Evolutionary conservation across 2,329 filamentous ascomycete genomes (phyloP), one percentile per base, ranked within the genome.

Genomic region (Nemania bipapillata): DNA sequence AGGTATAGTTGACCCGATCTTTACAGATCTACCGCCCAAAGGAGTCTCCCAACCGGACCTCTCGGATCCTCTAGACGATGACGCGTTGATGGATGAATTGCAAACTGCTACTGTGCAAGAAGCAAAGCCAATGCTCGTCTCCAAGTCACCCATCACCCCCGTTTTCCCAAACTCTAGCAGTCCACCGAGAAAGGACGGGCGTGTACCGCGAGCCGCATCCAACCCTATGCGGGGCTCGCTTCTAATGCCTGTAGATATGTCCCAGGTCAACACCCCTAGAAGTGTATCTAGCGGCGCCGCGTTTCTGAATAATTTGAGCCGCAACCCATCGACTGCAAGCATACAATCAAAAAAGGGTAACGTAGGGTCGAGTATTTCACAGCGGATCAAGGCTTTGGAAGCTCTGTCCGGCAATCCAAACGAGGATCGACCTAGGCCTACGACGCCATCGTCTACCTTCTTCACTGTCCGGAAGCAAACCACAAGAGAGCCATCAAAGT

Each of bases 321-420:
- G 86, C 70, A 86, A 88, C 73, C 80, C 83, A 32, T 79, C 77
- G 52, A 80, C 80, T 15, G 78, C 86, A 15, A 85, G 86, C 59
- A 77, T 91, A 57, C 82, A 86, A 54, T 83, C 87, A 3, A 93
- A 92, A 78, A 96, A 94, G 78, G 86, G 90, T 72, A 96, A 92
- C 75, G 87, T 98, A 26, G 94, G 93, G 7, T 94, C 92, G 8
- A 94, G 93, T 73, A 97, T 99, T 69, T 96, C 95, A 2, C 93
- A 95, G 79, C 91, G 96, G 49, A 98, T 98, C 79, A 96, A 97
- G 80, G 94, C 94, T 6, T 84, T 99, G 61, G 92, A 97, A 77
- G 94, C 93, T 79, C 86, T 96, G 72, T 86, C 90, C 67, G 81
- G 85, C 77, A 76, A 78, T 76, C 70, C 79, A 52, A 73, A 49